Evolutionary conservation across 352 stramenopile species (phyloP), one percentile per base, ranked within the genome.

Genomic region (Pythium plurisporium): DNA sequence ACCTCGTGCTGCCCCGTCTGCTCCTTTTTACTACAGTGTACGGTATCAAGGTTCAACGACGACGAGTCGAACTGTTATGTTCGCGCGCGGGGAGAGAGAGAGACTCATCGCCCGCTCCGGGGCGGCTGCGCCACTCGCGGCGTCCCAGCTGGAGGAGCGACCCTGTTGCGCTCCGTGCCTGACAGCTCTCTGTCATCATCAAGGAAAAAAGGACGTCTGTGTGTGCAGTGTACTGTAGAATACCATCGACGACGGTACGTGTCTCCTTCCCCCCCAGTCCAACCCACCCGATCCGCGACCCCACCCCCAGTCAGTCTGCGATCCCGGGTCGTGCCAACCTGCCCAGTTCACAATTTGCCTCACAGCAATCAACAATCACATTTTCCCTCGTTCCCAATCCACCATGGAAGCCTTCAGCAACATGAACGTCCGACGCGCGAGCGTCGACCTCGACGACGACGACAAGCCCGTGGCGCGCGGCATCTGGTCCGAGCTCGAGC

Each of bases 401-500:
- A 55, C 31, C 14, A 66, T 60, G 50, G 50, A 60, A 44, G 44
- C 38, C 14, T 50, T 55, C 48, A 20, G 34, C 34, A 38, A 20
- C 36, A 23, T 22, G 33, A 51, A 19, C 36, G n/a, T n/a, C n/a
- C 44, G 23, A 22, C 53, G 17, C 38, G 14, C 54, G 26, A 37
- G 34, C 19, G 34, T 40, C 27, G 47, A 53, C 43, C 33, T 49
- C 7, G 62, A 69, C 40, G 60, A 67, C 41, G 48, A 53, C 50
- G 49, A 64, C 42, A 38, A 54, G 56, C 54, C 72, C 22, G 72
- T 87, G 43, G 83, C 75, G 19, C 74, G 76, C 50, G 81, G 81
- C 20, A 74, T 89, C 42, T 93, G 83, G 83, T 87, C 76, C 9
- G 73, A 83, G 43, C 56, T 75, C 50, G 83, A 94, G 45, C 83